Base-by-base conservation (phyloP, 1,284 basidiomycete genomes). In the Trichosporon inkin region DNA sequence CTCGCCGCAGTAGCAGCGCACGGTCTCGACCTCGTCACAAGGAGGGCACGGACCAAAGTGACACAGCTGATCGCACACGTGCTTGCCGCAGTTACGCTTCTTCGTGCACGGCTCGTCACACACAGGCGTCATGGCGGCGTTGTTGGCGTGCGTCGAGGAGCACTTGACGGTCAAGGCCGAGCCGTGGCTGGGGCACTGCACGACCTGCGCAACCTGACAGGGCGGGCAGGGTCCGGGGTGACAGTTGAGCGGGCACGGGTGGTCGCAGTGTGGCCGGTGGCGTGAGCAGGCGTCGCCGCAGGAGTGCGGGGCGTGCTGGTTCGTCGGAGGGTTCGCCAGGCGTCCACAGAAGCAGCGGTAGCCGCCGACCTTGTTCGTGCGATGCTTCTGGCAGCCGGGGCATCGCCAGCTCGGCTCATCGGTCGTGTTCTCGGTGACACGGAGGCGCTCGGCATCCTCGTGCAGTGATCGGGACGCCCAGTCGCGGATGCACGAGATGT, bases 301-400 rank as follows among this genome's bases (percentile, higher is more conserved):
- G 14, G 78, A 91, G 73, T 96, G 92, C 1, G 92, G 92, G 0
- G 88, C 90, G 0, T 85, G 82, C 0, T 88, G 80, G 7, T 84
- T 84, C 0, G 84, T 81, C 0, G 84, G 84, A 0, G 89, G 89
- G 65, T 89, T 85, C n/a, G 84, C 80, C 2, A 83, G 81, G 0
- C 88, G 82, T 19, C 86, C 84, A 71, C 92, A 96, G 79, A 92
- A 94, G 73, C 91, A 95, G 84, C 83, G 82, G 74, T 94, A 95
- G 3, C 82, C 82, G 3, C 80, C 81, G 0, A 89, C 88, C 1
- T 88, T 83, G 5, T 78, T 75, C 47, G 82, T 81, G 24, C 91
- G 81, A 62, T 86, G 87, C 3, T 84, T 85, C 70, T 92, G 91
- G 78, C 91, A 94, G 0, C 90, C 90, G 0, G 91, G 91, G 75